Evolutionary conservation across 495 filamentous ascomycete species (phyloP), one percentile per base, ranked within the genome.

Genomic region (Tuber indicum): DNA sequence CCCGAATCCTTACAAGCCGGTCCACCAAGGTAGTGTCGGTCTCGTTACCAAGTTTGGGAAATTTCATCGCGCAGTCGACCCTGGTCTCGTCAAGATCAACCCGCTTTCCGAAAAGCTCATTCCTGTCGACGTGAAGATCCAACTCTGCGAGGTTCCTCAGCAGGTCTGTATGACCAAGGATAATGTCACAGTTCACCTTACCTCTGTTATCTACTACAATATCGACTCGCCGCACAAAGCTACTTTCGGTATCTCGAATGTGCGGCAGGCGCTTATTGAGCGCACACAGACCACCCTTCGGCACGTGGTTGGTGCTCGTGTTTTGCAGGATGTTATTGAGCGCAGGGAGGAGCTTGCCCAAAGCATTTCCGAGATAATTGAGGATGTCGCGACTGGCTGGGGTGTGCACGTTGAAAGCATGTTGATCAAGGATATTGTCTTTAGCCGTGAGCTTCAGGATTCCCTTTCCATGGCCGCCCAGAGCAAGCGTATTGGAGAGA

Each of bases 391-490:
- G 26, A 86, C 89, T 42, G 94, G 93, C 77, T 99, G 96, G 96
- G 96, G 96, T 85, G 94, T 97, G 36, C 89, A 92, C 83, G 96
- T 99, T 75, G 96, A 98, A 88, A 93, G 90, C 82, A 99, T 99
- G 96, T 89, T 99, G 75, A 93, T 99, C 89, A 99, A 99, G 86
- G 96, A 99, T 85, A 97, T 99, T 84, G 93, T 98, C 84, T 99
- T 99, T 91, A 92, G 89, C 88, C 89, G 91, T 83, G 96, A 98
- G 76, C 90, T 99, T 45, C 96, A 99, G 85, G 96, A 98, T 77
- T 96, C 92, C n/a, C 89, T 99, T 75, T 96, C 92, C 84, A 99
- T 99, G 96, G 96, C 96, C n/a, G 96, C 96, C n/a, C 94, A 99
- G 88, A 91, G 90, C 86, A 98, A 98, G 91, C 91, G 96, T 74